Percentiles rank a stretch among this genome's conserved stretches.
Evolutionary conservation across 2,329 filamentous ascomycete species (phyloP).

Genomic region (Neonectria sp.): DNA sequence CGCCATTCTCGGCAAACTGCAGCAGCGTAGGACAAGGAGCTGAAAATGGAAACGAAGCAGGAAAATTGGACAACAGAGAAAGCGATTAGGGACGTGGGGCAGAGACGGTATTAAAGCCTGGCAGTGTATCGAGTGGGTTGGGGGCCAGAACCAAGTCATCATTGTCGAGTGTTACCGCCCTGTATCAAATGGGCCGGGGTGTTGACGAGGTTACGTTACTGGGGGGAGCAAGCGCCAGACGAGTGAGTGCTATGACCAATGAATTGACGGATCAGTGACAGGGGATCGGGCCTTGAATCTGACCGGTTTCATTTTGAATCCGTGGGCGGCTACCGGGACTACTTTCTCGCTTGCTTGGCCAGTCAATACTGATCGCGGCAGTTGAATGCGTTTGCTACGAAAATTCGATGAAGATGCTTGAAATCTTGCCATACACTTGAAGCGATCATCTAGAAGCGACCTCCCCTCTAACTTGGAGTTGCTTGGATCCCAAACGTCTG

Average conservation of each 20-base stretch:
- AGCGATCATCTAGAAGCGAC: neutral
- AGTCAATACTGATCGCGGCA: neutral
- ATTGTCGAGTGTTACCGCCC: neutral
- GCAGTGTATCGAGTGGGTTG: constrained; percentile 12
- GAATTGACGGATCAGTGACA: neutral
- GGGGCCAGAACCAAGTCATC: constrained; percentile 10
- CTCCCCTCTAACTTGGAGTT: neutral
- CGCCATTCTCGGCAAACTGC: constrained; percentile 7
- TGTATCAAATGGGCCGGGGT: neutral
- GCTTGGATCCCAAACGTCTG: no score
- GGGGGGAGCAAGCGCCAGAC: neutral
- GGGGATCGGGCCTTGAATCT: neutral
- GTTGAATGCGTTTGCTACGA: no score
- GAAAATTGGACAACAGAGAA: neutral
- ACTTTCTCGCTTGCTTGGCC: no score
- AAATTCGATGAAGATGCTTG: no score
- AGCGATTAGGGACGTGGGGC: neutral
- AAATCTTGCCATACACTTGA: neutral
- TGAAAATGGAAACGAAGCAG: neutral
- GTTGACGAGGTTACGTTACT: neutral
- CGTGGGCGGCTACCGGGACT: no score
- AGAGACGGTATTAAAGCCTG: neutral
- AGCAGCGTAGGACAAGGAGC: neutral
- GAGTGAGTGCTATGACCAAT: neutral
- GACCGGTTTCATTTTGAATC: neutral